These are phyloP conservation scores for Dendrobium chrysotoxum DNA, from an alignment of 106 monocot genomes.

Conservation along the genomic window DNA sequence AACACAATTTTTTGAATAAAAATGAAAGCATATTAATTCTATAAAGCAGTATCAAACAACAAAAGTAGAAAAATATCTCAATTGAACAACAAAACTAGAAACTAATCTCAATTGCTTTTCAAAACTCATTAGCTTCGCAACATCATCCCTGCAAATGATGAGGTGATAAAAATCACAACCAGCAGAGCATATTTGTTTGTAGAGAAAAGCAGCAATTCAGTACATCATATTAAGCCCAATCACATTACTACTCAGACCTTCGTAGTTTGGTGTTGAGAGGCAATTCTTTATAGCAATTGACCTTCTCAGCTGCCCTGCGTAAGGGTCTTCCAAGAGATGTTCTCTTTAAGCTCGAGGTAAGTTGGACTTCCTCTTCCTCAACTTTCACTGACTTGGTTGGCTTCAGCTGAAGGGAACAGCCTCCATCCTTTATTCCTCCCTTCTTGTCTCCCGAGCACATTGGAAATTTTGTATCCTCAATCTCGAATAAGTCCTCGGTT, in stretches of 20 bases:
- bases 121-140: neutral
- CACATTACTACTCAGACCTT: slow-evolving; percentile 18
- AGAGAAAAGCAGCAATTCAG: neutral
- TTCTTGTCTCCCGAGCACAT: neutral
- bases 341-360: slow-evolving; percentile 4
- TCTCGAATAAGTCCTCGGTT: slow-evolving; percentile 27
- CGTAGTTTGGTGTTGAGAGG: slow-evolving; percentile 40
- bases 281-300: slow-evolving; percentile 46
- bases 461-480: slow-evolving; percentile 31
- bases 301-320: slow-evolving; percentile 42
- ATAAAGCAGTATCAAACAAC: too few relatives aligned
- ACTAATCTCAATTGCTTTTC: neutral
- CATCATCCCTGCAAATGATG: neutral
- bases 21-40: too few relatives aligned
- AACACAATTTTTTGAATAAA: too few relatives aligned
- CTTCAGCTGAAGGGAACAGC: neutral
- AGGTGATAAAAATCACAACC: neutral
- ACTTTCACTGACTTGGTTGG: neutral
- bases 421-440: slow-evolving; percentile 1
- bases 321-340: slow-evolving; percentile 28
- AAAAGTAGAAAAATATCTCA: neutral
- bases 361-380: neutral
- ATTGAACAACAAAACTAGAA: neutral
- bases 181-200: neutral
- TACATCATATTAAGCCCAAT: neutral